Evolutionary conservation across 139 green algal genomes (phyloP).

Genomic region (Chlorella sorokiniana): DNA sequence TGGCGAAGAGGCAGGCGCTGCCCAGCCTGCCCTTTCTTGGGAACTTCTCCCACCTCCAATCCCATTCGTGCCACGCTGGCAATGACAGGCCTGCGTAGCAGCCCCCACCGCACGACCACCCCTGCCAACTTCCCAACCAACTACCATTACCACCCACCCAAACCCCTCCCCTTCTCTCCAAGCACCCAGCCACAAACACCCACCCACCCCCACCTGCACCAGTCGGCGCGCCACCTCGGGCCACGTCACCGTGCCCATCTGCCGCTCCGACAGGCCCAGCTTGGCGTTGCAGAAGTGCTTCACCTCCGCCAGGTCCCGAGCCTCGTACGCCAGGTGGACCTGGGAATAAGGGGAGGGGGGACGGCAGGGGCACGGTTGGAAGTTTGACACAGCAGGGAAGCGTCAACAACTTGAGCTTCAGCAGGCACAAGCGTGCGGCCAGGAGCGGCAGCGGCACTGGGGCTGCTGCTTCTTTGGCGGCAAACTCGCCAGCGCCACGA

Average conservation of each 20-base stretch:
- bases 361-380: background rate
- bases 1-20: background rate
- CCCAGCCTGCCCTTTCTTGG: background rate
- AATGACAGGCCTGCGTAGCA: too few species aligned
- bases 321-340: constrained; percentile 60
- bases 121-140: too few species aligned
- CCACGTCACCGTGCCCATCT: constrained; percentile 82
- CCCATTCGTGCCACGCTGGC: too few species aligned
- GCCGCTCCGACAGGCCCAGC: constrained; percentile 76
- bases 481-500: constrained; percentile 41
- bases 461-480: background rate
- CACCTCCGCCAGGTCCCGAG: constrained; percentile 62
- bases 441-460: background rate
- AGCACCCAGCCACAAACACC: background rate
- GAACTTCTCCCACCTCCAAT: too few species aligned
- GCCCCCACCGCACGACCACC: too few species aligned
- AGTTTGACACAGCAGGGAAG: background rate
- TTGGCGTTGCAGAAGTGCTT: constrained; percentile 69
- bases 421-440: background rate
- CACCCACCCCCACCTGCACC: constrained; percentile 54
- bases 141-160: too few species aligned
- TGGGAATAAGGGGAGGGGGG: background rate
- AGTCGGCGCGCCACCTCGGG: constrained; percentile 83
- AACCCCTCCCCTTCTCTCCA: background rate
- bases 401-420: background rate